phyloP scores from a whole-genome alignment of 164 flowering plant genomes.

The Aristolochia contorta region DNA sequence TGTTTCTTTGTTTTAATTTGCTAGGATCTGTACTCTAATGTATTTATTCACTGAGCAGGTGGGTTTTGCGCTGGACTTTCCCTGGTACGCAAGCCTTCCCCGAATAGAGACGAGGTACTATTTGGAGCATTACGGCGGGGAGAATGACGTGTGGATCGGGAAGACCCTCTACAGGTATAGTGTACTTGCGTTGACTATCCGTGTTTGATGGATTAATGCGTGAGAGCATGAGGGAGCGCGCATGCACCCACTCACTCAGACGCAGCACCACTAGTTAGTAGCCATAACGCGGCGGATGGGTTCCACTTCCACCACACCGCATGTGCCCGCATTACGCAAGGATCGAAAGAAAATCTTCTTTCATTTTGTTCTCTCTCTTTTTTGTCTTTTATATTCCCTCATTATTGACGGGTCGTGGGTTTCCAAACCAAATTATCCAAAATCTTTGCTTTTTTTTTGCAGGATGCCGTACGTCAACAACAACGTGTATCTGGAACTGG shows the following conservation, averaged over 20 bases:
- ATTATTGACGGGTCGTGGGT: no score
- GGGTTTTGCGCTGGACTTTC: constrained; percentile 64
- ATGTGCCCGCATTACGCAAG: no score
- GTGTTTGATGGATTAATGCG: not conserved
- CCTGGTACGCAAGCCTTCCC: constrained; percentile 76
- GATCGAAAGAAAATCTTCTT: no score
- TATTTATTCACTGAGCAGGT: constrained; percentile 39
- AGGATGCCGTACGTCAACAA: constrained; percentile 85
- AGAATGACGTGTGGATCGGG: constrained; percentile 88
- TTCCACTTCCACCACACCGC: no score
- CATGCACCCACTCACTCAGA: no score
- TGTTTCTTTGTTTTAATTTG: not conserved
- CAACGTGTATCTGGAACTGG: constrained; percentile 57
- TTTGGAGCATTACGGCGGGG: constrained; percentile 88
- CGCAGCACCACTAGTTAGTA: no score
- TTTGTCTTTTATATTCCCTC: no score
- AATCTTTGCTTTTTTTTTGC: not conserved
- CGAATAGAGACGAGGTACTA: constrained; percentile 75
- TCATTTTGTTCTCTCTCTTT: no score
- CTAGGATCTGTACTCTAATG: not conserved
- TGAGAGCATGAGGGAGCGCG: no score
- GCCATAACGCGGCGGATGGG: no score
- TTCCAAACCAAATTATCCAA: not conserved
- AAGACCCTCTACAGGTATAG: constrained; percentile 77
- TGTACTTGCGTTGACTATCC: not conserved